A percentile compares a stretch with the other conserved stretches of the same genome.
Evolutionary conservation across 2,329 filamentous ascomycete genomes (phyloP).

Genomic region (Xylaria sp.): DNA sequence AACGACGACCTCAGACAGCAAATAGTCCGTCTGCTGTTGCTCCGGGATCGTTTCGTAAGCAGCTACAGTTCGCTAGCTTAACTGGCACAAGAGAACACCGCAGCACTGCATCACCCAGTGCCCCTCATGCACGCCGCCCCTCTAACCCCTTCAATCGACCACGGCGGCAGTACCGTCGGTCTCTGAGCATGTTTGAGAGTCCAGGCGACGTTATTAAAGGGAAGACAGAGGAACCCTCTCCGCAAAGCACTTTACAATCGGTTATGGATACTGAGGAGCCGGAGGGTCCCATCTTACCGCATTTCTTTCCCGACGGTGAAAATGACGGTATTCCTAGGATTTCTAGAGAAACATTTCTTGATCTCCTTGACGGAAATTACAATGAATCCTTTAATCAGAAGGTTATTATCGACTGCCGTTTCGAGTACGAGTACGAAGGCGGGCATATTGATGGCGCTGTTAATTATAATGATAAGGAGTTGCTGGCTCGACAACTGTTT

Average conservation of each 20-base stretch:
- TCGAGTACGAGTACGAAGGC: slow-evolving; percentile 98
- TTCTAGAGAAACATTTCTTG: slow-evolving; percentile 79
- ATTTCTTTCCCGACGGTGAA: slow-evolving; percentile 82
- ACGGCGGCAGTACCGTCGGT: slow-evolving; percentile 89
- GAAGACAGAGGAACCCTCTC: slow-evolving; percentile 69
- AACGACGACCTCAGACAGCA: slow-evolving; percentile 69
- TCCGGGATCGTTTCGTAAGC: slow-evolving; percentile 67
- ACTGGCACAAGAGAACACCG: slow-evolving; percentile 63
- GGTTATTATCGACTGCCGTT: slow-evolving; percentile 93
- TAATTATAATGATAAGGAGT: slow-evolving; percentile 97
- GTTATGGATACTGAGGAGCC: slow-evolving; percentile 86
- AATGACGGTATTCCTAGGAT: slow-evolving; percentile 91
- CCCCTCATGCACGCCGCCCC: slow-evolving; percentile 74
- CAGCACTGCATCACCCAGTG: slow-evolving; percentile 78
- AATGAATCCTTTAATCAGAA: slow-evolving; percentile 79
- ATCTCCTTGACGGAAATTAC: slow-evolving; percentile 89
- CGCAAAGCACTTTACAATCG: slow-evolving; percentile 71
- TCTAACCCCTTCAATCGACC: slow-evolving; percentile 78
- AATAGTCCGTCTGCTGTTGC: slow-evolving; percentile 66
- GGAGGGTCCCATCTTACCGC: slow-evolving; percentile 79
- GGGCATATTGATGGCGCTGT: slow-evolving; percentile 93
- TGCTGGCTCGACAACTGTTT: slow-evolving; percentile 83
- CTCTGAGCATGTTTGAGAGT: slow-evolving; percentile 97
- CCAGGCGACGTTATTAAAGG: slow-evolving; percentile 87
- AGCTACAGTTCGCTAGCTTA: slow-evolving; percentile 69